A percentile compares a stretch with the other conserved stretches of the same genome.
These are phyloP conservation scores for Podospora fimiseda DNA, from an alignment of 495 filamentous ascomycete species.

Conservation along the genomic window DNA sequence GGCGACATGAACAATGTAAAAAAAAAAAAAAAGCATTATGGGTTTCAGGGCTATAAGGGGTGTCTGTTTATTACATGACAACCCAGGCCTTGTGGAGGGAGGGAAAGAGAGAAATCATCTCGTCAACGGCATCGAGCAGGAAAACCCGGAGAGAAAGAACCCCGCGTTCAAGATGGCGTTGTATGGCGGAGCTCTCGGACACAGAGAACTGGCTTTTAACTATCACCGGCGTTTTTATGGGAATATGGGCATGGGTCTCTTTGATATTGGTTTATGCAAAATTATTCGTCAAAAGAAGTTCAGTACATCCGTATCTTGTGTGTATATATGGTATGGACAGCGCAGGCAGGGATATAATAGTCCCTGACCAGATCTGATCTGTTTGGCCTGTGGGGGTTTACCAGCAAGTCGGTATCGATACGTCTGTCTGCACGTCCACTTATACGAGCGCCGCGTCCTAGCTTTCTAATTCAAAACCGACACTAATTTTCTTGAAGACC, in stretches of 20 bases:
- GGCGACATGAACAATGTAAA: background rate
- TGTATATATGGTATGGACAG: slow-evolving; percentile 2
- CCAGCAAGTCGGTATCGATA: too few species aligned
- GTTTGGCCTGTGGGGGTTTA: too few species aligned
- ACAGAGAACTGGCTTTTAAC: slow-evolving; percentile 24
- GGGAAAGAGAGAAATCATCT: background rate
- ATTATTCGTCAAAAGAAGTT: slow-evolving; percentile 3
- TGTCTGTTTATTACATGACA: too few species aligned
- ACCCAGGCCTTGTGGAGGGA: background rate
- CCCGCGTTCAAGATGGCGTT: slow-evolving; percentile 15
- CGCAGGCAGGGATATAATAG: slow-evolving; percentile 4
- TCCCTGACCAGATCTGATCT: too few species aligned
- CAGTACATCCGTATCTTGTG: too few species aligned
- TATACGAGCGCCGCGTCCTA: too few species aligned
- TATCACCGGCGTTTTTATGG: slow-evolving; percentile 24
- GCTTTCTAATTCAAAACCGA: too few species aligned
- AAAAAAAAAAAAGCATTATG: background rate
- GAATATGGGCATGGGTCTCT: slow-evolving; percentile 18
- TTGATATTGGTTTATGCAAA: slow-evolving; percentile 13
- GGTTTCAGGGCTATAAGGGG: background rate
- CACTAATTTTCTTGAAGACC: too few species aligned
- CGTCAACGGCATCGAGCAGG: slow-evolving; percentile 11
- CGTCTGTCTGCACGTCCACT: too few species aligned
- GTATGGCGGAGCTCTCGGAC: slow-evolving; percentile 15
- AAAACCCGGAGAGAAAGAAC: too few species aligned